Conservation (phyloP, 2,329 filamentous ascomycete species). For the Fusarium nelsonii region DNA sequence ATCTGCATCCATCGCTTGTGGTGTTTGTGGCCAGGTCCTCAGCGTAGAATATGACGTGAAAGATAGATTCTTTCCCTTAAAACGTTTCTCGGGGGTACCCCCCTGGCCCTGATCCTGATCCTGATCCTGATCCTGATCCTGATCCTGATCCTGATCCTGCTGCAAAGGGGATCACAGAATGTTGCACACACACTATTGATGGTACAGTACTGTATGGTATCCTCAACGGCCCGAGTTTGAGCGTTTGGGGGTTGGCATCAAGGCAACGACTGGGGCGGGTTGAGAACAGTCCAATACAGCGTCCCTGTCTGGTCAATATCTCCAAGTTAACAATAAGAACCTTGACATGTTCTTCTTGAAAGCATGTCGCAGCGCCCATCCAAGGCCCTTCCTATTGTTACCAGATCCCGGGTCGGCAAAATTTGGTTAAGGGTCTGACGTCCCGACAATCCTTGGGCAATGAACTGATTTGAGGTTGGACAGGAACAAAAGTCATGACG, state of each 20-base stretch:
- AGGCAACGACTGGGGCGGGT: slow-evolving; percentile 28
- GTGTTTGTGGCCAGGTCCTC: slow-evolving; percentile 12
- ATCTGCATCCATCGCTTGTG: background rate
- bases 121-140: too few relatives aligned
- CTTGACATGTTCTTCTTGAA: slow-evolving; percentile 22
- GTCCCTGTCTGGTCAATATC: slow-evolving; percentile 18
- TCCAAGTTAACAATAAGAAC: slow-evolving; percentile 22
- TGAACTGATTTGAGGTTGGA: slow-evolving; percentile 38
- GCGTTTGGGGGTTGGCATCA: slow-evolving; percentile 19
- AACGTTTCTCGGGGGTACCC: slow-evolving; percentile 24
- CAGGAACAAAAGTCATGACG: slow-evolving; percentile 20
- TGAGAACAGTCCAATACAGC: slow-evolving; percentile 31
- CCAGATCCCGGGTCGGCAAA: slow-evolving; percentile 38
- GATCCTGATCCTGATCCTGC: slow-evolving; percentile 27
- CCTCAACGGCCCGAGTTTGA: slow-evolving; percentile 39
- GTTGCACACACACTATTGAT: slow-evolving; percentile 26
- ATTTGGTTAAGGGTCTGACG: slow-evolving; percentile 42
- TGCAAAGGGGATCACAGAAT: slow-evolving; percentile 41
- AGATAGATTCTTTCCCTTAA: slow-evolving; percentile 12
- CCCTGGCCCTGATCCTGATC: slow-evolving; percentile 20
- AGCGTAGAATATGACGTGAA: slow-evolving; percentile 28
- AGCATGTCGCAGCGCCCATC: slow-evolving; percentile 28
- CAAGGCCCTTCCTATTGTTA: slow-evolving; percentile 10
- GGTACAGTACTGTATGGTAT: slow-evolving; percentile 9
- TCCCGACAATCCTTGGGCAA: slow-evolving; percentile 41